Evolutionary conservation across 805 yeast species (phyloP), one percentile per base, ranked within the genome.

Genomic region (Nakazawaea ambrosiae): DNA sequence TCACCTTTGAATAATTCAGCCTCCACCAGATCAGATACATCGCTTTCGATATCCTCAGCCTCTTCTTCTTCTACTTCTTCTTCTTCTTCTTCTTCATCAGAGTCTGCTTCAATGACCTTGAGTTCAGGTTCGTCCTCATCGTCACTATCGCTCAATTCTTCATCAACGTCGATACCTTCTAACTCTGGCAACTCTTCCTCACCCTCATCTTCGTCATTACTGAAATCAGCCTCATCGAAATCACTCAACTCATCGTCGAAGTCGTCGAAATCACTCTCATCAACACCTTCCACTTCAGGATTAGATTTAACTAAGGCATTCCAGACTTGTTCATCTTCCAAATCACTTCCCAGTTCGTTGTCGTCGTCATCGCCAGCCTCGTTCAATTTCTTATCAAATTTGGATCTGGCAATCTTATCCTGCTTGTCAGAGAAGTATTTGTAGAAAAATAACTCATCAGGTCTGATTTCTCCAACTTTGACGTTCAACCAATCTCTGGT

Each of bases 381-480:
- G 34, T 61, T 60, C 39, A 62, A 47, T 55, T 69, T 76, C 16
- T 57, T 72, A 40, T 68, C 75, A 61, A 39, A 60, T 48, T 40
- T 41, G 23, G 64, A 58, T 26, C 58, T 52, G 25, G 53, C 41
- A 5, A 50, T 47, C 61, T 47, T 66, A 54, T 57, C 72, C 47
- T 73, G 73, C 54, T 81, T 81, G 19, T 72, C 66, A 16, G 76
- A 66, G 62, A 89, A 89, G 63, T 86, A 89, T 55, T 86, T 87
- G 57, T 80, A 77, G 71, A 86, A 87, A 64, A 90, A 90, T 51
- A 71, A 65, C 57, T 90, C 98, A 45, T 87, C 95, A 2, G 95
- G 96, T 43, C 73, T 82, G 39, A 90, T 70, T 31, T 80, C 79
- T 20, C 68, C 71, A 1, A 72, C 68, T 47, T 69, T 77, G 57